phyloP scores from a whole-genome alignment of 164 flowering plant species.

The Akebia trifoliata region DNA sequence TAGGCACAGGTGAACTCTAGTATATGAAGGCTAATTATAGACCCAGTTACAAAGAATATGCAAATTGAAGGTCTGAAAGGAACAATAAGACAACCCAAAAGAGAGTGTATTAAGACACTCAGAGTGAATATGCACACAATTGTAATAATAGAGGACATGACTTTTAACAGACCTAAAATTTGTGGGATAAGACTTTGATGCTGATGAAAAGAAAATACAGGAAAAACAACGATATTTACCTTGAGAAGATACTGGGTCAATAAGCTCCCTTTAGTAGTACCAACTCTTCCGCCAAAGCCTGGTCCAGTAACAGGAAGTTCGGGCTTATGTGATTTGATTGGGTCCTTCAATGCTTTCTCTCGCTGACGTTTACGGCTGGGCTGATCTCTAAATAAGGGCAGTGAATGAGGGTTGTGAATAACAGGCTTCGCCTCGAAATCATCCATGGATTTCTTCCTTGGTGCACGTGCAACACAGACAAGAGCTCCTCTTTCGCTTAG shows the following conservation, averaged over 20 bases:
- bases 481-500: constrained; percentile 94
- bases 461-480: constrained; percentile 95
- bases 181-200: no score
- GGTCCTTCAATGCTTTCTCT: constrained; percentile 91
- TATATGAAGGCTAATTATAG: no score
- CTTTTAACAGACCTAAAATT: no score
- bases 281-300: constrained; percentile 95
- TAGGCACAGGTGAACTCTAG: no score
- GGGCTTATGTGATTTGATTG: constrained; percentile 87
- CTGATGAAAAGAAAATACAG: no score
- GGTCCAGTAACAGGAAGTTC: constrained; percentile 93
- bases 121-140: no score
- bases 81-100: no score
- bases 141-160: no score
- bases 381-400: constrained; percentile 92
- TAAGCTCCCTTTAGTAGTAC: constrained; percentile 80
- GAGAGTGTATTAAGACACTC: no score
- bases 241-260: constrained; percentile 94
- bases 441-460: constrained; percentile 85
- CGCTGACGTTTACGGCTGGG: constrained; percentile 96
- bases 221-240: constrained; percentile 39
- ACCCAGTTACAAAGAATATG: no score
- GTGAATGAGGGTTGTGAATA: constrained; percentile 97
- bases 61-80: no score
- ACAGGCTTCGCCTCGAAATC: constrained; percentile 81